A percentile compares a stretch with the other conserved stretches of the same genome.
These are phyloP conservation scores for Afroboletus lepidellus DNA, from an alignment of 1,284 basidiomycete genomes.

Conservation along the genomic window DNA sequence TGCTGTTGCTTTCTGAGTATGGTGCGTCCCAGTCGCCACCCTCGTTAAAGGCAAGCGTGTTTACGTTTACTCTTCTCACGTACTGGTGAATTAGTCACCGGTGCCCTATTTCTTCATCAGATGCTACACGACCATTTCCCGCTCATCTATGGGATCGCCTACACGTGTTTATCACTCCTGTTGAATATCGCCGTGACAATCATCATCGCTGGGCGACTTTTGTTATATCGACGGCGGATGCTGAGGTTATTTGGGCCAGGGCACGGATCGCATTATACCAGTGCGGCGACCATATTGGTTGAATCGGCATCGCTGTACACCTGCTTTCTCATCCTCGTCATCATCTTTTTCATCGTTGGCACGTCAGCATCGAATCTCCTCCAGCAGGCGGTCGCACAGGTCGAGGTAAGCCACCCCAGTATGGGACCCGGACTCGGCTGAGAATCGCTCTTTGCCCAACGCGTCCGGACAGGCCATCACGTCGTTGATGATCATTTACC, in stretches of 20 bases:
- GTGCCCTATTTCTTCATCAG: constrained; percentile 11
- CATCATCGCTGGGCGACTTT: constrained; percentile 19
- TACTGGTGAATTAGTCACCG: constrained; percentile 9
- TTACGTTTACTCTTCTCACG: not conserved
- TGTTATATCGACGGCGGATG: constrained; percentile 17
- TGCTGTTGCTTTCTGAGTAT: constrained; percentile 12
- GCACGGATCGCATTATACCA: constrained; percentile 17
- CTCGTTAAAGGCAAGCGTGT: not conserved
- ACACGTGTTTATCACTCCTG: constrained; percentile 15
- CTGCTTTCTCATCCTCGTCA: constrained; percentile 18
- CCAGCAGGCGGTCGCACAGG: constrained; percentile 20
- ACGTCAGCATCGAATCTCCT: constrained; percentile 12
- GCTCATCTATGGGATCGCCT: constrained; percentile 5
- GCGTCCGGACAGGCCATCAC: constrained; percentile 15
- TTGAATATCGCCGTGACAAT: constrained; percentile 22
- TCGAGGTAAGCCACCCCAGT: constrained; percentile 17
- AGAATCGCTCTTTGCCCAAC: not conserved
- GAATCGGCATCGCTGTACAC: constrained; percentile 29
- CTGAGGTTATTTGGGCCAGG: constrained; percentile 14
- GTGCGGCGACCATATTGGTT: constrained; percentile 17
- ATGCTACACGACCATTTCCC: not conserved
- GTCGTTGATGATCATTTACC: constrained; percentile 25
- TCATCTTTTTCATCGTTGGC: constrained; percentile 12
- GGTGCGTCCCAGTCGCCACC: constrained; percentile 9
- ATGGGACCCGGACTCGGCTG: not conserved